phyloP scores from a whole-genome alignment of 352 stramenopile genomes.

The Phytopythium vexans region DNA sequence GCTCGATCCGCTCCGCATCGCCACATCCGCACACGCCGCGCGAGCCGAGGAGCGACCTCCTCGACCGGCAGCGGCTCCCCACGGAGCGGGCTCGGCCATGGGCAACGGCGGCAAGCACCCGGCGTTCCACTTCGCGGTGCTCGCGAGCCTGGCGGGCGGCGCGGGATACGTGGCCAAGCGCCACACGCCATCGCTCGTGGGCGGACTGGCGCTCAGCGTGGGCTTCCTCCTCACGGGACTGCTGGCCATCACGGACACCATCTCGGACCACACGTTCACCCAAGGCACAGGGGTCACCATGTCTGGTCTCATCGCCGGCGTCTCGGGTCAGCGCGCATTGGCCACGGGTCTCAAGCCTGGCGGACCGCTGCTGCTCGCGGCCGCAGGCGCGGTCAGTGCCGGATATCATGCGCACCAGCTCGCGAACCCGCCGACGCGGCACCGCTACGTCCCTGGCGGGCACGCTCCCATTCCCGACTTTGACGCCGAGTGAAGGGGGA shows the following conservation, averaged over 20 bases:
- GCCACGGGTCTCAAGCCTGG: conserved; percentile 32
- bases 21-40: not conserved
- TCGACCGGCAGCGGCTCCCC: too few relatives aligned
- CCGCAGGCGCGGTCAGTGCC: conserved; percentile 40
- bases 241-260: conserved; percentile 65
- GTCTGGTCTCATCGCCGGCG: conserved; percentile 58
- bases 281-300: conserved; percentile 68
- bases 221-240: conserved; percentile 64
- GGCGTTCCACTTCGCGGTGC: conserved; percentile 68
- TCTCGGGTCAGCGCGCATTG: conserved; percentile 52
- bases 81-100: conserved; percentile 9
- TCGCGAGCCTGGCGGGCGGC: conserved; percentile 60
- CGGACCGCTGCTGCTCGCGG: conserved; percentile 39
- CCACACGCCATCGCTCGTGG: conserved; percentile 63
- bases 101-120: conserved; percentile 48
- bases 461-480: conserved; percentile 22
- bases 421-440: conserved; percentile 45
- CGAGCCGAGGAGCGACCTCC: not conserved
- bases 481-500: not conserved
- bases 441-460: conserved; percentile 52
- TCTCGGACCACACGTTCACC: conserved; percentile 68
- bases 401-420: conserved; percentile 79
- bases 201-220: conserved; percentile 53
- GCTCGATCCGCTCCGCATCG: not conserved
- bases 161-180: conserved; percentile 59